phyloP scores from a whole-genome alignment of 352 stramenopile species.

The Phytophthora agathidicida region DNA sequence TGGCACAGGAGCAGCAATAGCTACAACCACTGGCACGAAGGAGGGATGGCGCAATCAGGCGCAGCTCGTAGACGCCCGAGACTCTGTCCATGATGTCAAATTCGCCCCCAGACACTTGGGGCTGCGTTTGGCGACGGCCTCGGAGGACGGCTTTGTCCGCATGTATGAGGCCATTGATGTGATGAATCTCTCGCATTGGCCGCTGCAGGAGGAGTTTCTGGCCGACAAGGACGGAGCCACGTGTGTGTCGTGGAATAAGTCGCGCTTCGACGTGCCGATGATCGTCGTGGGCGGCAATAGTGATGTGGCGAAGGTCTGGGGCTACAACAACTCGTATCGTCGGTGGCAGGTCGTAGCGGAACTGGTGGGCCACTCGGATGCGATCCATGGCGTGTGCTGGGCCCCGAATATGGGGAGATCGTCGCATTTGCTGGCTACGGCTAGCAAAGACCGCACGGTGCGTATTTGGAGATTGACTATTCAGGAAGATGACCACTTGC shows the following conservation, averaged over 20 bases:
- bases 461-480: conserved; percentile 87
- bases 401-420: conserved; percentile 94
- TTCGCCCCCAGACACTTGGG: conserved; percentile 95
- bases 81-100: conserved; percentile 95
- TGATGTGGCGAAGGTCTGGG: conserved; percentile 89
- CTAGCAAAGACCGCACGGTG: conserved; percentile 92
- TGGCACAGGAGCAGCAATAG: conserved; percentile 1
- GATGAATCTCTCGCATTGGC: conserved; percentile 96
- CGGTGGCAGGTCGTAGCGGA: conserved; percentile 88
- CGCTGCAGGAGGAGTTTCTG: conserved; percentile 88
- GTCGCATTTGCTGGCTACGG: conserved; percentile 94
- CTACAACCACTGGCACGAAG: conserved; percentile 26
- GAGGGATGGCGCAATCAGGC: conserved; percentile 86
- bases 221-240: conserved; percentile 88
- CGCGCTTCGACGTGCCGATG: conserved; percentile 94
- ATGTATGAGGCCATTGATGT: conserved; percentile 96
- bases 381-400: conserved; percentile 96
- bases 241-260: conserved; percentile 95
- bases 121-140: conserved; percentile 93
- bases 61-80: conserved; percentile 91
- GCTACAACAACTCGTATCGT: conserved; percentile 89
- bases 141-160: conserved; percentile 93
- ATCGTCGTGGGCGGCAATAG: conserved; percentile 93
- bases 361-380: conserved; percentile 84
- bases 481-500: conserved; percentile 62